A percentile compares a stretch with the other conserved stretches of the same genome.
Conservation (phyloP, 441 rosid genomes). For the Gossypium gossypioides region DNA sequence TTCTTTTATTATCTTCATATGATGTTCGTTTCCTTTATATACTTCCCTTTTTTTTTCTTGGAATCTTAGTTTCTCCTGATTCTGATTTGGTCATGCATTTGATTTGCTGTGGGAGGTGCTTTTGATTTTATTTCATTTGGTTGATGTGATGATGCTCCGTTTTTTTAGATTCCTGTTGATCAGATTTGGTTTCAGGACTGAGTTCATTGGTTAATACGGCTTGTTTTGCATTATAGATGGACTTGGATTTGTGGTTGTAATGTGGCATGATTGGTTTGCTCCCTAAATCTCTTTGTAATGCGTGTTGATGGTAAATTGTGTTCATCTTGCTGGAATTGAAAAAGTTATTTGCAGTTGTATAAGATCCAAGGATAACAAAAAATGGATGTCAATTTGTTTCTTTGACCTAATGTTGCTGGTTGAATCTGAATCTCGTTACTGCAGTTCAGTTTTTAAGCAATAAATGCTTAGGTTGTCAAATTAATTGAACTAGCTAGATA, state of each 20-base stretch:
- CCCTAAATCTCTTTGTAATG: neutral
- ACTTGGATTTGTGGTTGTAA: conserved; percentile 8
- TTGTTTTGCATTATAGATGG: neutral
- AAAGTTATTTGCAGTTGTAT: neutral
- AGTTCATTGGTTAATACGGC: neutral
- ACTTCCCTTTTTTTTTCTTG: neutral
- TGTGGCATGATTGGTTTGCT: conserved; percentile 7
- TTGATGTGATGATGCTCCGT: neutral
- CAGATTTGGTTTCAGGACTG: neutral
- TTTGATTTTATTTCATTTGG: neutral
- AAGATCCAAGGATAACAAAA: no score
- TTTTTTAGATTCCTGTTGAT: conserved; percentile 1
- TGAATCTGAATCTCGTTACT: no score
- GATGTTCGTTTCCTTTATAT: neutral
- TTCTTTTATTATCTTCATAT: neutral
- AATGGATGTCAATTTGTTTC: no score
- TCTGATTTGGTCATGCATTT: conserved; percentile 7
- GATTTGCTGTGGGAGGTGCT: neutral
- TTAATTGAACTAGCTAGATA: no score
- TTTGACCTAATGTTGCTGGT: no score
- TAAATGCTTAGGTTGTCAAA: no score
- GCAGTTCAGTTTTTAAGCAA: no score
- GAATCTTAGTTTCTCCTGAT: neutral
- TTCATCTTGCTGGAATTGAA: neutral
- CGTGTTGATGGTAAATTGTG: neutral